Base-by-base conservation (phyloP, 2,329 filamentous ascomycete species). In the Fusarium ambrosium region DNA sequence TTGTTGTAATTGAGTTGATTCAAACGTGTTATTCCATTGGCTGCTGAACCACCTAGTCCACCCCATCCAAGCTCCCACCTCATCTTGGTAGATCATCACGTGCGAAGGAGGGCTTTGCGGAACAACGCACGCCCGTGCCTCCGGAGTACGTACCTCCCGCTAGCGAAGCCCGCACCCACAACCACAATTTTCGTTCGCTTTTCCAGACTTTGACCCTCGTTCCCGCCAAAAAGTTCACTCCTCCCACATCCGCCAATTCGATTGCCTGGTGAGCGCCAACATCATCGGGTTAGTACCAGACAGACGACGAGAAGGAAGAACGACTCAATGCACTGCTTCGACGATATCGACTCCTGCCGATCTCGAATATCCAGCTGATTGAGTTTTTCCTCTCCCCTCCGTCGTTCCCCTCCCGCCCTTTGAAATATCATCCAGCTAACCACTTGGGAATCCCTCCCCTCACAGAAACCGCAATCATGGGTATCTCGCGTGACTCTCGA, bases 401-500 rank as follows among this genome's bases (percentile, higher is more conserved):
- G 29, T 62, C 55, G 6, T 37, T 68, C 43, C 39, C 58, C 20
- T 29, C 45, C 58, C 29, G 53, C 64, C 64, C 39, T 22, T 29
- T 16, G 32, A 20, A 65, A 56, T 34, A 71, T 36, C 48, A 55
- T 64, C 41, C 37, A 32, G 69, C 78, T 79, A 70, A 81, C 73
- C 68, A 69, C 55, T 71, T 75, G 59, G 69, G 64, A 59, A 56
- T 67, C 41, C 61, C 79, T 68, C 70, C 72, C 68, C 66, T 71
- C 82, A 79, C 86, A 92, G 90, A 90, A 89, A 90, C 89, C 89
- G 92, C 92, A 93, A 94, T 92, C 90, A 96, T 96, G 94, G 94
- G 97, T 99, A 98, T 99, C 91, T 98, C 96, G 89, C 94, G 97
- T 91, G 96, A 98, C 90, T 98, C 95, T 87, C 95, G 97, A 91